Evolutionary conservation across 106 monocot species (phyloP), one percentile per base, ranked within the genome.

Genomic region (Amphibolis antarctica): DNA sequence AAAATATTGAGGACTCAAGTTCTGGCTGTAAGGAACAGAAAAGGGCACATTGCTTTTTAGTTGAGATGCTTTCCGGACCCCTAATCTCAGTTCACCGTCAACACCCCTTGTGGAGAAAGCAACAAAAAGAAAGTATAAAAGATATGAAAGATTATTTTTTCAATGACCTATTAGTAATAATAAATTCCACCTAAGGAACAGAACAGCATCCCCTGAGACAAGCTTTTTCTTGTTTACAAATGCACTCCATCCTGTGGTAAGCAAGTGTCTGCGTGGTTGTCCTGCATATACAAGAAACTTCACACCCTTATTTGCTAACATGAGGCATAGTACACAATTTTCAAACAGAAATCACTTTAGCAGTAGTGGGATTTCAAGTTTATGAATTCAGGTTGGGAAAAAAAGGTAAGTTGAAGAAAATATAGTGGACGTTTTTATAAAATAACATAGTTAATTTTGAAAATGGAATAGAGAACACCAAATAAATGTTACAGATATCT

Each of bases 151-250:
- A 21, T 69, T 23, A 44, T 26, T 30, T 5, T 11, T 52, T 50
- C 43, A 1, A 17, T 20, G 31, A 50, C 1, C 11, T 25, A 23
- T 57, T 5, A 49, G 25, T 4, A 20, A 66, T 18, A 1, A 66
- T 1, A 51, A 64, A 13, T 31, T 68, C 9, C 80, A 86, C 94
- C 94, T 71, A 57, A 94, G 83, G 67, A 94, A 94, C 10, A 94
- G 83, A 19, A 89, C 86, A 15, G 94, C 89, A 82, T 94, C 94
- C 12, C 94, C 94, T 36, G 89, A 89, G 49, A 84, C 75, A 31
- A 94, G 89, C 44, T 94, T 94, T 78, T 94, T 94, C 71, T 79
- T 94, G 70, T 94, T 89, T 46, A 94, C 79, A 78, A 94, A 94
- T 47, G 86, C 85, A 77, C 83, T 89, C 94, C 94, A 94, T 19